Percentiles rank a stretch among this genome's conserved stretches.
phyloP scores from a whole-genome alignment of 306 rosid genomes.

The Sicyos edulis region DNA sequence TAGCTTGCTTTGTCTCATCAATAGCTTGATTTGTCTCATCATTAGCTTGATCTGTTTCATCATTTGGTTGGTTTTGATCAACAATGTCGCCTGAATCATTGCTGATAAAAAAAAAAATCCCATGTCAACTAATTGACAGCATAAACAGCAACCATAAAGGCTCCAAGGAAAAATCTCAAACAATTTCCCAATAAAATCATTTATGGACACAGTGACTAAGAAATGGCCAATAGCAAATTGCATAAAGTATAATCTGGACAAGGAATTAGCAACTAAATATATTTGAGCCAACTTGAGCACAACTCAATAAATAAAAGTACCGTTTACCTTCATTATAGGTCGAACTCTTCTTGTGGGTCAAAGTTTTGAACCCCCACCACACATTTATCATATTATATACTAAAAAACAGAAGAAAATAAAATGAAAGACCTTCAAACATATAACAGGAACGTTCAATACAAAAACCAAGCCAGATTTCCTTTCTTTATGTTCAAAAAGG shows the following conservation, averaged over 20 bases:
- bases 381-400: background rate
- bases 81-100: constrained; percentile 31
- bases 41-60: constrained; percentile 28
- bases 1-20: constrained; percentile 21
- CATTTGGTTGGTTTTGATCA: constrained; percentile 30
- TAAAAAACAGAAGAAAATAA: background rate
- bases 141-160: constrained; percentile 12
- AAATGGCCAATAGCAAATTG: constrained; percentile 2
- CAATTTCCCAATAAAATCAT: constrained; percentile 2
- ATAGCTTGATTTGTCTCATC: background rate
- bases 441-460: background rate
- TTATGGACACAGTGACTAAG: background rate
- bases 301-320: background rate
- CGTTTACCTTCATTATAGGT: too few species aligned
- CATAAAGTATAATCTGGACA: background rate
- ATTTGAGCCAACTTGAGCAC: background rate
- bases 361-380: too few species aligned
- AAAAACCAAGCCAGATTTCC: background rate
- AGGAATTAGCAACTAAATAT: background rate
- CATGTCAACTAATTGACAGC: constrained; percentile 34
- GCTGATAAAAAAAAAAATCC: constrained; percentile 40
- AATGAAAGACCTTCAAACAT: background rate
- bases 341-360: too few species aligned
- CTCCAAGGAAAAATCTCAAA: background rate
- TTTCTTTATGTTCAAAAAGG: too few species aligned